These are phyloP conservation scores for Amphirosellinia nigrospora DNA, from an alignment of 495 filamentous ascomycete genomes.

Conservation along the genomic window DNA sequence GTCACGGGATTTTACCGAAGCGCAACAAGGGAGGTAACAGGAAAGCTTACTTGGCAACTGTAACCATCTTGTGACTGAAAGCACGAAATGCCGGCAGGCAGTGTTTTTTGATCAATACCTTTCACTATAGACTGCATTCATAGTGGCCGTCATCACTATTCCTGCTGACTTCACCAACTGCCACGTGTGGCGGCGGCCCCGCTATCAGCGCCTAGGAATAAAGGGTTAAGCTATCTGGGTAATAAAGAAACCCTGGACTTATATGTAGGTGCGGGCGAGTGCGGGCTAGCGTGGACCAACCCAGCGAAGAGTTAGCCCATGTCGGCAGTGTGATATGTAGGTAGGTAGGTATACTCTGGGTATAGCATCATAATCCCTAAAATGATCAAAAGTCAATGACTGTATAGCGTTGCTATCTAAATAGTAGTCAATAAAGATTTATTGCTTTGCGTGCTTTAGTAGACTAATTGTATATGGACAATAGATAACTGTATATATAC, in stretches of 20 bases:
- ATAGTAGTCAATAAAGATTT: background rate
- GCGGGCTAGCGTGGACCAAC: background rate
- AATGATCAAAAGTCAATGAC: background rate
- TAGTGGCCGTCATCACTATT: background rate
- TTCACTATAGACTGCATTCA: background rate
- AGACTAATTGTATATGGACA: background rate
- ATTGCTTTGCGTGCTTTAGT: background rate
- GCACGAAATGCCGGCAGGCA: background rate
- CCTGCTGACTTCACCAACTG: background rate
- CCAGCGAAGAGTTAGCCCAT: background rate
- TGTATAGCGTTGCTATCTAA: too few relatives aligned
- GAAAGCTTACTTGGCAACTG: background rate
- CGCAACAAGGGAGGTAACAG: background rate
- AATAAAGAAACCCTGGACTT: background rate
- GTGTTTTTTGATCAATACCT: background rate
- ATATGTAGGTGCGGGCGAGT: conserved; percentile 5
- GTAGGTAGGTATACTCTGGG: background rate
- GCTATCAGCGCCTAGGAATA: background rate
- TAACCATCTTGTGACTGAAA: background rate
- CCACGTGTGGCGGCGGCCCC: background rate
- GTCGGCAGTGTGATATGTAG: background rate
- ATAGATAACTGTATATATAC: background rate
- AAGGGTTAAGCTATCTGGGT: background rate
- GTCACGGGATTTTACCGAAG: background rate
- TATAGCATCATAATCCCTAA: background rate